A percentile compares a stretch with the other conserved stretches of the same genome.
Evolutionary conservation across 2,329 filamentous ascomycete species (phyloP).

Genomic region (Cryphonectria naterciae): DNA sequence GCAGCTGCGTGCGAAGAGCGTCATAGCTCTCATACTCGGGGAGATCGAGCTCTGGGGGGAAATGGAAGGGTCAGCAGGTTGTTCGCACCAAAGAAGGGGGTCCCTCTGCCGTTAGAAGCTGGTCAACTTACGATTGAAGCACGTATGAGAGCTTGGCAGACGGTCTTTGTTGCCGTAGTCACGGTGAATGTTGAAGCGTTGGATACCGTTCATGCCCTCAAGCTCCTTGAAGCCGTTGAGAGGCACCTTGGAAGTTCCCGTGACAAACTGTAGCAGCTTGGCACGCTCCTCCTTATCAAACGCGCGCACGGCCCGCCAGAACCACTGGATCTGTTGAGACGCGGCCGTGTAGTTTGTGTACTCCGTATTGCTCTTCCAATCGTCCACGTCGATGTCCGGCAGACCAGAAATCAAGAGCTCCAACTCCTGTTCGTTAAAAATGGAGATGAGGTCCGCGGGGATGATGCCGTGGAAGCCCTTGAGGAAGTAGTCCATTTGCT

Average conservation of each 20-base stretch:
- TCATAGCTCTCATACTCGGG: slow-evolving; percentile 99
- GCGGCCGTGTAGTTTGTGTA: slow-evolving; percentile 97
- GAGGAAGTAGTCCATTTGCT: slow-evolving; percentile 92
- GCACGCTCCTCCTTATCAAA: slow-evolving; percentile 99
- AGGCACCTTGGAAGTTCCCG: slow-evolving; percentile 96
- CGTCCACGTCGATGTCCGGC: slow-evolving; percentile 95
- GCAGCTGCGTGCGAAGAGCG: slow-evolving; percentile 79
- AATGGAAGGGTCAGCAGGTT: slow-evolving; percentile 15
- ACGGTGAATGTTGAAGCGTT: slow-evolving; percentile 97
- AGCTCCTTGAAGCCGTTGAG: slow-evolving; percentile 99
- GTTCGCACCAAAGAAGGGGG: neutral
- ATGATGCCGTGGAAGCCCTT: slow-evolving; percentile 98
- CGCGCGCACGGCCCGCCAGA: slow-evolving; percentile 95
- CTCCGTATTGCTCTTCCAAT: slow-evolving; percentile 99
- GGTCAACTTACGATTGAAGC: slow-evolving; percentile 89
- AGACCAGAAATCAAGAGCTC: slow-evolving; percentile 95
- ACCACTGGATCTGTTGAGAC: slow-evolving; percentile 98
- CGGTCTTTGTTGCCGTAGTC: slow-evolving; percentile 97
- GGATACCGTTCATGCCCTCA: slow-evolving; percentile 98
- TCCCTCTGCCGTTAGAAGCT: neutral
- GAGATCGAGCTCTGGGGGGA: slow-evolving; percentile 82
- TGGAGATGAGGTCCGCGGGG: slow-evolving; percentile 87
- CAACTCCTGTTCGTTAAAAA: slow-evolving; percentile 98
- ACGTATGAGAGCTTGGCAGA: slow-evolving; percentile 94
- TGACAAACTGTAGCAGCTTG: slow-evolving; percentile 96